These are phyloP conservation scores for Xylariales sp. DNA, from an alignment of 2,329 filamentous ascomycete genomes.

Conservation along the genomic window DNA sequence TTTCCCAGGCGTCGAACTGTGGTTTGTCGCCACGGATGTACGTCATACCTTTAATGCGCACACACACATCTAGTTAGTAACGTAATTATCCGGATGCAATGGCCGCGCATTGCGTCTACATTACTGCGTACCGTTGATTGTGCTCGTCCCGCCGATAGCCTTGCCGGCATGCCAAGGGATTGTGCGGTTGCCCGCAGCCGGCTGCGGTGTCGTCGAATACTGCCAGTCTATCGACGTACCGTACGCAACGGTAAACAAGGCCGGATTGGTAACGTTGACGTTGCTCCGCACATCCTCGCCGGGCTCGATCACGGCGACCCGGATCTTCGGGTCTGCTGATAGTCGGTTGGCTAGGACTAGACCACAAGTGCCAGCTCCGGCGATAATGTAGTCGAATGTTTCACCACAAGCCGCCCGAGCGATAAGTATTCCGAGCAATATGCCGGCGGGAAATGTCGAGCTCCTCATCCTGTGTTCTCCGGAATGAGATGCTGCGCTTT, in stretches of 20 bases:
- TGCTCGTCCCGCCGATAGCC: conserved; percentile 55
- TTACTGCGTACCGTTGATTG: conserved; percentile 53
- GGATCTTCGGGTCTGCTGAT: conserved; percentile 49
- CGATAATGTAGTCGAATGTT: conserved; percentile 53
- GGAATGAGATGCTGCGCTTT: neutral
- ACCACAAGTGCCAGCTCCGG: conserved; percentile 54
- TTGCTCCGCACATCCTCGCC: conserved; percentile 53
- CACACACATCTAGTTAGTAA: conserved; percentile 39
- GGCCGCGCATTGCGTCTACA: neutral
- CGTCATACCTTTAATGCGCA: conserved; percentile 52
- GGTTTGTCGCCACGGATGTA: conserved; percentile 58
- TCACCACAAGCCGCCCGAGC: conserved; percentile 34
- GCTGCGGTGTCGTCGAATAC: conserved; percentile 51
- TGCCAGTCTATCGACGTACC: conserved; percentile 52
- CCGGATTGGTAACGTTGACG: conserved; percentile 49
- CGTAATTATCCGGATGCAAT: neutral
- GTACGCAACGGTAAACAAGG: conserved; percentile 44
- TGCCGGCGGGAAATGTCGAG: neutral
- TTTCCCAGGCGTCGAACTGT: conserved; percentile 58
- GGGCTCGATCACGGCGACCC: conserved; percentile 54
- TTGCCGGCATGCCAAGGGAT: conserved; percentile 52
- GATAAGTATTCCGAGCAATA: conserved; percentile 14
- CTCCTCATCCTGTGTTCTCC: conserved; percentile 23
- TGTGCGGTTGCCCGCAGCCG: conserved; percentile 47
- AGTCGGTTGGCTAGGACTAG: conserved; percentile 54